Evolutionary conservation across 495 filamentous ascomycete genomes (phyloP).

Genomic region (Hypomontagnella monticulosa): DNA sequence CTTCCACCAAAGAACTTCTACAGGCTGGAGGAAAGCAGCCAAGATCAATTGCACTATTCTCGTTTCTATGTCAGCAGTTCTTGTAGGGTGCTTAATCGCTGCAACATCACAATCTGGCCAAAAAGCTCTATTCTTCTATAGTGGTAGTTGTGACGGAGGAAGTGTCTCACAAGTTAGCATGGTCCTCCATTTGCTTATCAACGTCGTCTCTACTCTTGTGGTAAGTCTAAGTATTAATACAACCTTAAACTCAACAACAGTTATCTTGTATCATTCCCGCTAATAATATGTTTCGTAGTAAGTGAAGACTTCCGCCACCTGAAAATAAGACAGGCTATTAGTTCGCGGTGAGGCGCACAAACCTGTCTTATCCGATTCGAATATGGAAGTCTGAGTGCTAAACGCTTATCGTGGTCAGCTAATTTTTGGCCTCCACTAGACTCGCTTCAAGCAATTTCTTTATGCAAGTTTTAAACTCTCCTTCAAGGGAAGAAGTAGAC

Average conservation of each 20-base stretch:
- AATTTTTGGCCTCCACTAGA: too few species aligned
- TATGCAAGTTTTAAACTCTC: constrained; percentile 54
- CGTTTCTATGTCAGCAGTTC: constrained; percentile 20
- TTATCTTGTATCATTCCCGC: too few species aligned
- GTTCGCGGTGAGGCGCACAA: too few species aligned
- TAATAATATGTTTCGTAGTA: too few species aligned
- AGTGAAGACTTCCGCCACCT: too few species aligned
- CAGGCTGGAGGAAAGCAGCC: constrained; percentile 36
- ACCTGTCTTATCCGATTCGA: too few species aligned
- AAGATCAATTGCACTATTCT: constrained; percentile 37
- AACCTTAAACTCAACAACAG: too few species aligned
- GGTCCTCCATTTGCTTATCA: constrained; percentile 37
- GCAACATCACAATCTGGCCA: constrained; percentile 6
- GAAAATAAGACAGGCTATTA: too few species aligned
- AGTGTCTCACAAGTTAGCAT: constrained; percentile 27
- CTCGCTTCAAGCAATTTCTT: constrained; percentile 48
- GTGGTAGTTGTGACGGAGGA: constrained; percentile 23
- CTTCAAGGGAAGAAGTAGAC: constrained; percentile 53
- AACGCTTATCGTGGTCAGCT: too few species aligned
- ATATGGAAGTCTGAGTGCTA: too few species aligned
- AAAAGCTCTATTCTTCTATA: constrained; percentile 30
- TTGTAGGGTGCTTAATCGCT: constrained; percentile 21
- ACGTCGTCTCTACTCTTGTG: constrained; percentile 38
- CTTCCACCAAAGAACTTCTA: too few species aligned
- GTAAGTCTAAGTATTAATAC: constrained; percentile 19